These are phyloP conservation scores for Trametes maxima DNA, from an alignment of 768 basidiomycete species.

Conservation along the genomic window DNA sequence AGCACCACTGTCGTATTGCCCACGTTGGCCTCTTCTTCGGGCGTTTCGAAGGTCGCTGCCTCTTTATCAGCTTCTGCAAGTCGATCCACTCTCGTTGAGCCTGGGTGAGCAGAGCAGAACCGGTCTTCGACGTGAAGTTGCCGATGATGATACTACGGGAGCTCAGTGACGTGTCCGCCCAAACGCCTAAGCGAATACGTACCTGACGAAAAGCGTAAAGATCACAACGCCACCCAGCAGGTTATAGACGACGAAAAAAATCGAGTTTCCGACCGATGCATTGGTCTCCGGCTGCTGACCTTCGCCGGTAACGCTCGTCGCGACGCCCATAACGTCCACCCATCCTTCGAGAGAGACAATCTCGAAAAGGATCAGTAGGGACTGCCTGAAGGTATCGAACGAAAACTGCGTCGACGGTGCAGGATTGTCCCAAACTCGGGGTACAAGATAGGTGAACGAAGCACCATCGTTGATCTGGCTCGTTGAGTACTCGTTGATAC, in stretches of 20 bases:
- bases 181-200: conserved; percentile 24
- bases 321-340: conserved; percentile 89
- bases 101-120: conserved; percentile 81
- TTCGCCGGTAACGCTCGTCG: conserved; percentile 73
- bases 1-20: conserved; percentile 80
- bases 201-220: conserved; percentile 90
- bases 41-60: conserved; percentile 84
- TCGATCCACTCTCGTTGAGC: conserved; percentile 95
- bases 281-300: conserved; percentile 74
- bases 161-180: conserved; percentile 10
- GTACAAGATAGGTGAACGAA: conserved; percentile 70
- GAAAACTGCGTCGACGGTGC: conserved; percentile 81
- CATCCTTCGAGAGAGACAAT: conserved; percentile 96
- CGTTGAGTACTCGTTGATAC: conserved; percentile 66
- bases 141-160: conserved; percentile 86
- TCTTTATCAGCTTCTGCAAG: conserved; percentile 82
- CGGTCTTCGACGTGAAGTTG: conserved; percentile 87
- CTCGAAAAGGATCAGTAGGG: conserved; percentile 91
- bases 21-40: conserved; percentile 63
- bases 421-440: conserved; percentile 90
- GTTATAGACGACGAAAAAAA: conserved; percentile 93
- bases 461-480: conserved; percentile 59
- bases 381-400: conserved; percentile 84
- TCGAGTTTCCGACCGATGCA: conserved; percentile 76
- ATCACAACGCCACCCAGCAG: conserved; percentile 89